Evolutionary conservation across 345 rosid genomes (phyloP).

Genomic region (Aurinia saxatilis): DNA sequence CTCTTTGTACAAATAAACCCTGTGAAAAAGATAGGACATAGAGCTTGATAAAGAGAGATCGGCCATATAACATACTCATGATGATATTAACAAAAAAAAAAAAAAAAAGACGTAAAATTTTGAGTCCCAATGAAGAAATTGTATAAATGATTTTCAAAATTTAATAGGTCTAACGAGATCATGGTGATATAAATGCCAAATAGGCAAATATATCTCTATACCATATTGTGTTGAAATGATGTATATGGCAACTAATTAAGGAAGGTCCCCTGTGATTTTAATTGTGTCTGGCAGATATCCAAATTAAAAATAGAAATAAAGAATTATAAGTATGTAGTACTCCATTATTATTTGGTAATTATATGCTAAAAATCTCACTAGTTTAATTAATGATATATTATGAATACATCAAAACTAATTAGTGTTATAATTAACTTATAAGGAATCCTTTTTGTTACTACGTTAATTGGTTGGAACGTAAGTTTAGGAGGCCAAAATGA

Average conservation of each 20-base stretch:
- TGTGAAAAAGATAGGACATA: too few species aligned
- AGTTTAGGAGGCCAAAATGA: not conserved
- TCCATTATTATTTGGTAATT: too few species aligned
- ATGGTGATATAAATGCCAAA: constrained; percentile 6
- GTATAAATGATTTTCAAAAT: not conserved
- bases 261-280: constrained; percentile 4
- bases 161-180: constrained; percentile 9
- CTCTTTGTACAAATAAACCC: not conserved
- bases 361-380: not conserved
- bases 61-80: not conserved
- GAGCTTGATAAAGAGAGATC: too few species aligned
- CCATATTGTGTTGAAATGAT: constrained; percentile 1
- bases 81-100: not conserved
- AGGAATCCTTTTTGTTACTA: too few species aligned
- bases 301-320: not conserved
- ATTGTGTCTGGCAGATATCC: not conserved
- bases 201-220: not conserved
- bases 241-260: not conserved
- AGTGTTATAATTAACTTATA: too few species aligned
- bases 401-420: too few species aligned
- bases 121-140: not conserved
- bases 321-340: too few species aligned
- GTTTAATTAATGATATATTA: not conserved
- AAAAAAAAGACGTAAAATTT: not conserved
- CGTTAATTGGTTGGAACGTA: not conserved